These are phyloP conservation scores for Afroboletus lepidellus DNA, from an alignment of 1,284 basidiomycete species.

Conservation along the genomic window DNA sequence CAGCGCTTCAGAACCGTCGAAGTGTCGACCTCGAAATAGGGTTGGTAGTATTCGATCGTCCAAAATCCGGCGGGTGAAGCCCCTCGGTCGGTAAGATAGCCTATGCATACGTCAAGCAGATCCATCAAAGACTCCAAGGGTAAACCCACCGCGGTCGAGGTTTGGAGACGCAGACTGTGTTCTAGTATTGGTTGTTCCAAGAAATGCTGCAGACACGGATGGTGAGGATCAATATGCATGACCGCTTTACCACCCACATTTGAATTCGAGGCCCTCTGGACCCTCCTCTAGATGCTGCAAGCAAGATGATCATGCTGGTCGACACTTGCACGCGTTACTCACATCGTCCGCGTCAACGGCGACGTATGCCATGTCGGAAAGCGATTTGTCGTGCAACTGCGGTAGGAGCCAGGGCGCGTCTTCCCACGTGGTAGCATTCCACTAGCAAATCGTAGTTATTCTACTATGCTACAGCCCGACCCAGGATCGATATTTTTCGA, in stretches of 20 bases:
- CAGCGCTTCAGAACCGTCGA: constrained; percentile 69
- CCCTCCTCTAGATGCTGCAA: constrained; percentile 57
- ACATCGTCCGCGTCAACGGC: constrained; percentile 55
- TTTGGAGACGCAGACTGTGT: constrained; percentile 34
- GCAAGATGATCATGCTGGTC: constrained; percentile 1
- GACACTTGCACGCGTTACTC: constrained; percentile 27
- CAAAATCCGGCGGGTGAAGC: constrained; percentile 56
- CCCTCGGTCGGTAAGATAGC: constrained; percentile 52
- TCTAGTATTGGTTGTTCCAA: constrained; percentile 36
- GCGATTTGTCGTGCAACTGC: background rate
- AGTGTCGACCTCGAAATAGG: constrained; percentile 81
- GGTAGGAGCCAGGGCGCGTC: background rate
- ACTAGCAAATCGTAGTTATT: too few relatives aligned
- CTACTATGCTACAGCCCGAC: constrained; percentile 23
- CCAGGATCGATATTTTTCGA: constrained; percentile 49
- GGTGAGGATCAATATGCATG: background rate
- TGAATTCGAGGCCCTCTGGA: constrained; percentile 63
- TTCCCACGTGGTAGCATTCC: too few relatives aligned
- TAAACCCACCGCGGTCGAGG: constrained; percentile 47
- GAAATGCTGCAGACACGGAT: constrained; percentile 44
- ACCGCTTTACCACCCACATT: constrained; percentile 41
- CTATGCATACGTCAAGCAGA: constrained; percentile 31
- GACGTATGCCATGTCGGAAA: constrained; percentile 48
- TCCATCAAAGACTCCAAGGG: background rate
- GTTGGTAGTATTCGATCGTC: constrained; percentile 77